phyloP scores from a whole-genome alignment of 2,329 filamentous ascomycete species.

The Amauroascus niger region DNA sequence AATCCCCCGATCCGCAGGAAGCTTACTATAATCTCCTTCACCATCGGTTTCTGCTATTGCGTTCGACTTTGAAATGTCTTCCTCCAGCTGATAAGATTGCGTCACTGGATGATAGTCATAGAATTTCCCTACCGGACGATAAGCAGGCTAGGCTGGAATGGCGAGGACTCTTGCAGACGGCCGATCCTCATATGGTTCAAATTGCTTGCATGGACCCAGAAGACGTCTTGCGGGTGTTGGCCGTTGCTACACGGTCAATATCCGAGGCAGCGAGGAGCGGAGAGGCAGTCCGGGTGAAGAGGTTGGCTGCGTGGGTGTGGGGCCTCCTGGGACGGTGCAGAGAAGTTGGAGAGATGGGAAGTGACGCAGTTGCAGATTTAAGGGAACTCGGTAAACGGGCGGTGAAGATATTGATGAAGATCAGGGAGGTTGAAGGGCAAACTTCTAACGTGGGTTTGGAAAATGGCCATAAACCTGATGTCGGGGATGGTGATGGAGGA shows the following conservation, averaged over 20 bases:
- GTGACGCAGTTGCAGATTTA: constrained; percentile 64
- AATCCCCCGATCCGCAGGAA: constrained; percentile 44
- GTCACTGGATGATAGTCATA: constrained; percentile 46
- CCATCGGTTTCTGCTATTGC: constrained; percentile 56
- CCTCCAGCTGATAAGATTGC: constrained; percentile 47
- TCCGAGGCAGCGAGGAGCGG: constrained; percentile 54
- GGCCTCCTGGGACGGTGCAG: constrained; percentile 65
- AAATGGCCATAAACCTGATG: constrained; percentile 15
- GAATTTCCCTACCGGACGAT: constrained; percentile 46
- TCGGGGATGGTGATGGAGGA: constrained; percentile 8
- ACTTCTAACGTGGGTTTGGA: constrained; percentile 21
- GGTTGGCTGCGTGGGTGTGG: constrained; percentile 78
- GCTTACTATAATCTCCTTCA: constrained; percentile 60
- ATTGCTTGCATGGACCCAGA: constrained; percentile 49
- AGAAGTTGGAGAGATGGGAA: constrained; percentile 63
- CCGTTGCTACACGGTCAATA: constrained; percentile 49
- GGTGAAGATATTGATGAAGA: constrained; percentile 39
- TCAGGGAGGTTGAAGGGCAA: constrained; percentile 38
- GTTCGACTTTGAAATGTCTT: constrained; percentile 48
- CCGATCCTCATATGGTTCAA: constrained; percentile 42
- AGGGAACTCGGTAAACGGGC: constrained; percentile 73
- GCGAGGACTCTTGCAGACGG: constrained; percentile 32
- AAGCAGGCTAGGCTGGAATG: constrained; percentile 49
- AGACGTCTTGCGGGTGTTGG: constrained; percentile 56
- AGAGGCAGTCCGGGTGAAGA: constrained; percentile 50